phyloP scores from a whole-genome alignment of 495 filamentous ascomycete species.

The Podospora didyma region DNA sequence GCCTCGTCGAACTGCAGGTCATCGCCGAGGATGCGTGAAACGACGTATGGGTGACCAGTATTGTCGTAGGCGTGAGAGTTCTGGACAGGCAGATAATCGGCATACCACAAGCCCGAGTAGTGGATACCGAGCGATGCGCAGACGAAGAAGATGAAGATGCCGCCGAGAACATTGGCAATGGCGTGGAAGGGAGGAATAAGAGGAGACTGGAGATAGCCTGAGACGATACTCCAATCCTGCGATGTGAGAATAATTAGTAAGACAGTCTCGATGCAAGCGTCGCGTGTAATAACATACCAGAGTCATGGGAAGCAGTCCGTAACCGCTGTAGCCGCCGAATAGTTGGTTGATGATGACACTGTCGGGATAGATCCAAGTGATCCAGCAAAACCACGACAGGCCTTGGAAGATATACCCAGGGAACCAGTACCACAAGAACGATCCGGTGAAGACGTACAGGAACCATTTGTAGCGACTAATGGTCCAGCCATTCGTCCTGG shows the following conservation, averaged over 20 bases:
- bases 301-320: slow-evolving; percentile 55
- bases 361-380: slow-evolving; percentile 59
- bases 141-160: slow-evolving; percentile 51
- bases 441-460: slow-evolving; percentile 52
- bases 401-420: slow-evolving; percentile 57
- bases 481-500: slow-evolving; percentile 58
- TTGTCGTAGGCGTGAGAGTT: slow-evolving; percentile 58
- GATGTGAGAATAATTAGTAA: background rate
- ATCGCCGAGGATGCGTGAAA: slow-evolving; percentile 45
- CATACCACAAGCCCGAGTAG: slow-evolving; percentile 63
- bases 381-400: slow-evolving; percentile 56
- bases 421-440: slow-evolving; percentile 54
- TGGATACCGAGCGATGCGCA: slow-evolving; percentile 52
- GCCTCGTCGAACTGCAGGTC: slow-evolving; percentile 47
- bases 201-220: slow-evolving; percentile 61
- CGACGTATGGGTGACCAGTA: slow-evolving; percentile 54
- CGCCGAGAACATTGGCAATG: slow-evolving; percentile 54
- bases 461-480: slow-evolving; percentile 65
- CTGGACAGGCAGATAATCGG: slow-evolving; percentile 53
- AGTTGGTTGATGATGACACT: slow-evolving; percentile 66
- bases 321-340: slow-evolving; percentile 60
- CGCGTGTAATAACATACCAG: slow-evolving; percentile 26
- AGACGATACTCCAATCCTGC: slow-evolving; percentile 61
- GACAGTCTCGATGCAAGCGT: background rate
- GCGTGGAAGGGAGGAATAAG: slow-evolving; percentile 68